Evolutionary conservation across 225 moss, liverwort and hornwort species (phyloP), one percentile per base, ranked within the genome.

Genomic region (Marchantia polymorpha): DNA sequence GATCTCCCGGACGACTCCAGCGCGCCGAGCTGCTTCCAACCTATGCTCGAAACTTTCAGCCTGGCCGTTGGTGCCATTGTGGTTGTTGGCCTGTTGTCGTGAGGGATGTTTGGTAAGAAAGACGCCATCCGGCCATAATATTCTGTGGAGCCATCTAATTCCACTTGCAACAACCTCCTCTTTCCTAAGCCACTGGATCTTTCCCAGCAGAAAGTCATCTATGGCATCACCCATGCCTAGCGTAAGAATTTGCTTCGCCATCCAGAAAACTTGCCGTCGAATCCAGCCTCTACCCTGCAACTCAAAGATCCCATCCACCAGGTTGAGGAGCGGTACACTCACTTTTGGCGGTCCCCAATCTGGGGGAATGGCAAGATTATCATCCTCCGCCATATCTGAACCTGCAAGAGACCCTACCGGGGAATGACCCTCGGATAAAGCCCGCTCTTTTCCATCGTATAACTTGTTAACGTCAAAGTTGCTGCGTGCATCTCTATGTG

Each of bases 341-440:
- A 94, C 90, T 86, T 97, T 97, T 27, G 97, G 93, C 49, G 97
- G 94, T 52, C 93, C 92, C 97, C 97, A 97, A 86, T 97, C 97
- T 52, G 89, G 91, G 68, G 97, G 94, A 31, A 94, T 89, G 58
- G 88, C 97, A 77, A 97, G 86, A 12, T 82, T 82, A 16, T 97
- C 94, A 78, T 97, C 88, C 69, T 90, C 88, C 52, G 82, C 84
- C 67, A 83, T 54, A 22, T 90, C 90, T 13, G 90, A 90, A 23
- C 88, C 88, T 66, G 78, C 88, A 68, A 90, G 83, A 16, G 94
- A 97, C 74, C 90, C 93, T 47, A 90, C 91, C 16, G 97, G 97
- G 4, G 97, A 97, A 46, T 90, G 87, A 29, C 94, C 97, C 77
- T 97, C 97, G 47, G 97, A 97, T 26, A 93, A 81, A 59, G 94